These are phyloP conservation scores for Fusarium sp. DNA, from an alignment of 2,329 filamentous ascomycete species.

Conservation along the genomic window DNA sequence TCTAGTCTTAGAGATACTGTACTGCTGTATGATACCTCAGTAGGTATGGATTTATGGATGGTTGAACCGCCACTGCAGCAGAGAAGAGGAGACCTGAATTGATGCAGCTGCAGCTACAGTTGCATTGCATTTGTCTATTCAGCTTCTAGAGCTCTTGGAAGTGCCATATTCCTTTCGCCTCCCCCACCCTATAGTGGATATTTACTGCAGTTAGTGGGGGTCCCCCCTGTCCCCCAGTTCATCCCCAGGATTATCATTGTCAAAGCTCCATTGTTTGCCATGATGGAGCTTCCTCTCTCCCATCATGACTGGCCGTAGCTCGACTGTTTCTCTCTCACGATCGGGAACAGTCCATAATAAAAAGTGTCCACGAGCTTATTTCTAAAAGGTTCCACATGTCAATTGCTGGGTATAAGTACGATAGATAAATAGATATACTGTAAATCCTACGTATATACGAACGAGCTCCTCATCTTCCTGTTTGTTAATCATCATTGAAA, in stretches of 20 bases:
- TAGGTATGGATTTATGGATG: not conserved
- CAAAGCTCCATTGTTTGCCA: slow-evolving; percentile 30
- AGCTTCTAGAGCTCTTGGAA: slow-evolving; percentile 12
- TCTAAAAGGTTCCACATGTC: slow-evolving; percentile 13
- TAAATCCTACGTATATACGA: not conserved
- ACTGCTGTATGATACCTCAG: not conserved
- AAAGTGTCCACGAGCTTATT: slow-evolving; percentile 36
- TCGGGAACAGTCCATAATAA: slow-evolving; percentile 14
- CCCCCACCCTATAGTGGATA: slow-evolving; percentile 39
- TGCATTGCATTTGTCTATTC: slow-evolving; percentile 3
- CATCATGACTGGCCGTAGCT: slow-evolving; percentile 33
- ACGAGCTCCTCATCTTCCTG: slow-evolving; percentile 1
- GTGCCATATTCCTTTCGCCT: slow-evolving; percentile 12
- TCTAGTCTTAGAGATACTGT: not conserved
- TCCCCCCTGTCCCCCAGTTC: slow-evolving; percentile 15
- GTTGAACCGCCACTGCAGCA: not conserved
- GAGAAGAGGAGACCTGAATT: not conserved
- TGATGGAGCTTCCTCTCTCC: slow-evolving; percentile 33
- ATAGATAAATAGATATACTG: not conserved
- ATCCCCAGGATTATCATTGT: slow-evolving; percentile 19
- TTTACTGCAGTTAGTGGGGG: slow-evolving; percentile 30
- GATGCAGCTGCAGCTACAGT: not conserved
- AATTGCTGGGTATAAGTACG: not conserved
- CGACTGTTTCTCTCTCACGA: not conserved
- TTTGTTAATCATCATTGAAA: slow-evolving; percentile 11